Evolutionary conservation across 2,329 filamentous ascomycete species (phyloP), one percentile per base, ranked within the genome.

Genomic region (Paecilomyces sp.): DNA sequence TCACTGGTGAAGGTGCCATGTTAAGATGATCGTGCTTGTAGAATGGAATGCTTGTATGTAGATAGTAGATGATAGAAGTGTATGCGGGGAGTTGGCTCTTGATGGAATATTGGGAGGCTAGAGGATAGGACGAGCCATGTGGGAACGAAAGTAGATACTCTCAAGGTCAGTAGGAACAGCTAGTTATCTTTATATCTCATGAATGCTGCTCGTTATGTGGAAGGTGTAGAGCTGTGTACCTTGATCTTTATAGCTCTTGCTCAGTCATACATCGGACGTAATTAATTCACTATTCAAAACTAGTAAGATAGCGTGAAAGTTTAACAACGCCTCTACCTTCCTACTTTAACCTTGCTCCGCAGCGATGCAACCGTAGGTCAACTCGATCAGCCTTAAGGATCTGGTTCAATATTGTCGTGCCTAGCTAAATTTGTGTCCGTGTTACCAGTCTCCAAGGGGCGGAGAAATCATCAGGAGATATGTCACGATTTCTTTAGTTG

Each of bases 1-100:
- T 53, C 22, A 53, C 8, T 52, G 58, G 57, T 24, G 56, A 54
- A 4, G 57, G 31, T 34, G 59, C 9, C 59, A 60, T 60, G 13
- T 53, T n/a, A 30, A 24, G 11, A 13, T 22, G 11, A 13, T 28
- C 28, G 24, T 5, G 13, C n/a, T 53, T 28, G 7, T 53, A 9
- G n/a, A 53, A 30, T 30, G 22, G 1, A 53, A 53, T 28, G 9
- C 15, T 22, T 15, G 11, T 51, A 51, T 18, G n/a, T 51, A n/a
- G 15, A 1, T 9, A 1, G 31, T 8, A 33, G 11, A 33, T 33
- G 31, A 33, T 33, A 12, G 31, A 33, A 9, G 31, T 33, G 31
- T 33, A 33, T 11, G 31, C 31, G 31, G 31, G 31, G 25, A 28
- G 25, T 28, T 28, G 25, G 25, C 1, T 3, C 9, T 9, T 33